Conservation (phyloP, 2,329 filamentous ascomycete genomes). For the Plectosphaerella cucumerina region DNA sequence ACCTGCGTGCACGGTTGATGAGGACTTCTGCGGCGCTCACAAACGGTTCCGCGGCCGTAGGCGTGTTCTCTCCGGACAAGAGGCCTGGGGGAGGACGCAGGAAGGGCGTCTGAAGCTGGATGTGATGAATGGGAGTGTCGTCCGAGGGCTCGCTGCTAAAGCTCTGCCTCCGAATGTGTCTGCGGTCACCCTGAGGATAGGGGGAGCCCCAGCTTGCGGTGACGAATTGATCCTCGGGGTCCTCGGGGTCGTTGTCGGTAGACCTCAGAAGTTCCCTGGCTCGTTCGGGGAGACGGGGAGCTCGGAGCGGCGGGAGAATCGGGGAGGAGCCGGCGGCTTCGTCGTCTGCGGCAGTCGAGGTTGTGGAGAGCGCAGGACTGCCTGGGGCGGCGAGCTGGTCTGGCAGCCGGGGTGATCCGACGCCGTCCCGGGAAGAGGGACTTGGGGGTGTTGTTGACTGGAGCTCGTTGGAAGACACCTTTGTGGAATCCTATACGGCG, state of each 20-base stretch:
- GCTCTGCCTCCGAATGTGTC: slow-evolving; percentile 44
- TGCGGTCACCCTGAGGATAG: slow-evolving; percentile 64
- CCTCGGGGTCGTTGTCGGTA: slow-evolving; percentile 33
- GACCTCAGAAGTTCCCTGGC: slow-evolving; percentile 51
- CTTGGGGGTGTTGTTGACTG: slow-evolving; percentile 50
- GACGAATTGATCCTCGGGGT: slow-evolving; percentile 42
- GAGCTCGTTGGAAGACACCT: slow-evolving; percentile 52
- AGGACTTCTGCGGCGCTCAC: slow-evolving; percentile 54
- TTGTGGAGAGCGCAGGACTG: slow-evolving; percentile 58
- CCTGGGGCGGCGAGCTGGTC: slow-evolving; percentile 32
- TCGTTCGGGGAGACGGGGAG: slow-evolving; percentile 53
- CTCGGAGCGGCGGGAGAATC: slow-evolving; percentile 52
- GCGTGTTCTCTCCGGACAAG: slow-evolving; percentile 6
- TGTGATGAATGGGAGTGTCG: slow-evolving; percentile 56
- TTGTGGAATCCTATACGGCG: slow-evolving; percentile 34
- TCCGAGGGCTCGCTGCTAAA: slow-evolving; percentile 57
- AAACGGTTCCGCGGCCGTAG: slow-evolving; percentile 20
- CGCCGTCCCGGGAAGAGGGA: slow-evolving; percentile 58
- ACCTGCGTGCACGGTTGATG: slow-evolving; percentile 57
- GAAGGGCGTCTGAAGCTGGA: slow-evolving; percentile 60
- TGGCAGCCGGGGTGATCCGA: slow-evolving; percentile 30
- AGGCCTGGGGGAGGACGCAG: slow-evolving; percentile 50
- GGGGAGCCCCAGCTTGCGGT: slow-evolving; percentile 92
- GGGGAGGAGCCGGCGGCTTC: slow-evolving; percentile 53
- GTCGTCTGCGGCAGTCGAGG: slow-evolving; percentile 57